A percentile compares a stretch with the other conserved stretches of the same genome.
These are phyloP conservation scores for Decorospora gaudefroyi DNA, from an alignment of 2,329 filamentous ascomycete genomes.

Conservation along the genomic window DNA sequence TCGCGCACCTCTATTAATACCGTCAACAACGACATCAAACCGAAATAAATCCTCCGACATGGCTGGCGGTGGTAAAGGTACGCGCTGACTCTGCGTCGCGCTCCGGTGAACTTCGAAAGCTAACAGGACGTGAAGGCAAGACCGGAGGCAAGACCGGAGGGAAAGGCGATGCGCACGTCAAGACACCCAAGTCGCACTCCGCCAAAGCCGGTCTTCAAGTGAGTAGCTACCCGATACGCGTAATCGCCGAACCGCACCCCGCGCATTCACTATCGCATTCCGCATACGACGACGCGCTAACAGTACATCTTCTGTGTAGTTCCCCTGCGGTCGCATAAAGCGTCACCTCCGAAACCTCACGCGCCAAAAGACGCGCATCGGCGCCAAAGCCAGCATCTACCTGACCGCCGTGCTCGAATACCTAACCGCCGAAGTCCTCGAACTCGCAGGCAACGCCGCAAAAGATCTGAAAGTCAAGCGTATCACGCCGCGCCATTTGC, in stretches of 20 bases:
- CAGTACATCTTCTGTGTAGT: slow-evolving; percentile 60
- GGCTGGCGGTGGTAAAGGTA: slow-evolving; percentile 87
- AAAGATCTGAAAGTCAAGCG: slow-evolving; percentile 99
- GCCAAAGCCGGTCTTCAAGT: slow-evolving; percentile 95
- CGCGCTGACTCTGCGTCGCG: slow-evolving; percentile 55
- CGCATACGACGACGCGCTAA: slow-evolving; percentile 32
- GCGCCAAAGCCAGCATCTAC: slow-evolving; percentile 97
- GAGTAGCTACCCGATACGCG: slow-evolving; percentile 52
- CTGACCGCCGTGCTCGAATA: slow-evolving; percentile 98
- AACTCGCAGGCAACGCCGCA: slow-evolving; percentile 96
- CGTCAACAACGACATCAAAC: slow-evolving; percentile 29
- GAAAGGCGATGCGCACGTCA: slow-evolving; percentile 76
- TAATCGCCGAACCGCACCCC: slow-evolving; percentile 28
- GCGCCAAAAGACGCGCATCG: slow-evolving; percentile 99
- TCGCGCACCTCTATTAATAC: slow-evolving; percentile 42
- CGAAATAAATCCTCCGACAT: slow-evolving; percentile 51
- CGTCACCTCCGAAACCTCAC: slow-evolving; percentile 99
- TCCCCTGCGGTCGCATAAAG: slow-evolving; percentile 99
- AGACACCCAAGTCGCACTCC: slow-evolving; percentile 91
- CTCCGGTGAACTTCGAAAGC: slow-evolving; percentile 21
- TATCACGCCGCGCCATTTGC: slow-evolving; percentile 95
- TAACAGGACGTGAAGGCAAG: slow-evolving; percentile 51
- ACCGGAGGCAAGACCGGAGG: slow-evolving; percentile 86
- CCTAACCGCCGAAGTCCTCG: slow-evolving; percentile 94
- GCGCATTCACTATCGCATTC: slow-evolving; percentile 19